Evolutionary conservation across 306 rosid genomes (phyloP).

Genomic region (Malus domestica): DNA sequence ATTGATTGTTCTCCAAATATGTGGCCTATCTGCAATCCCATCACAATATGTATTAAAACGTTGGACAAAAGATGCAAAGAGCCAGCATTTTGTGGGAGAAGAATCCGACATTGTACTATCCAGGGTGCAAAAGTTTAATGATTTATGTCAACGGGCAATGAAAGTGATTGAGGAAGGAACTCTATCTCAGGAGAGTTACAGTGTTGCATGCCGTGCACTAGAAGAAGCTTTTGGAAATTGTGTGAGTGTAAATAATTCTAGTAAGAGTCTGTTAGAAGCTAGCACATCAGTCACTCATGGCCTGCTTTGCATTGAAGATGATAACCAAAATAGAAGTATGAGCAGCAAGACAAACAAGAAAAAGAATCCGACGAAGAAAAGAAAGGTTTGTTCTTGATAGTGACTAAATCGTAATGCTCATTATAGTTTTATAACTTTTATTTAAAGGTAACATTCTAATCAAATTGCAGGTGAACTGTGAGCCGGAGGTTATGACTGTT

Average conservation of each 20-base stretch:
- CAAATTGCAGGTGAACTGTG: conserved; percentile 60
- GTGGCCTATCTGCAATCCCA: conserved; percentile 72
- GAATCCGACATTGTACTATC: conserved; percentile 50
- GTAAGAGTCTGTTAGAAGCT: conserved; percentile 60
- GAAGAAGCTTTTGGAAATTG: conserved; percentile 68
- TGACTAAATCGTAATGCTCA: neutral
- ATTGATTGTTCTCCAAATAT: conserved; percentile 83
- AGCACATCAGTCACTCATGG: conserved; percentile 69
- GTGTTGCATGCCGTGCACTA: conserved; percentile 62
- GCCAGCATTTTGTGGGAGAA: conserved; percentile 50
- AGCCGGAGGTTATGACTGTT: conserved; percentile 65
- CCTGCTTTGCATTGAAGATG: conserved; percentile 64
- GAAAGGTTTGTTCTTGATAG: conserved; percentile 56
- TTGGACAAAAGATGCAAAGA: conserved; percentile 88
- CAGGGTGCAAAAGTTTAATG: conserved; percentile 74
- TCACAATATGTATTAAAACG: conserved; percentile 75
- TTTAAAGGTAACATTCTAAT: conserved; percentile 19
- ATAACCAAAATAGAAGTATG: conserved; percentile 65
- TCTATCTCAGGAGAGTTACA: conserved; percentile 77
- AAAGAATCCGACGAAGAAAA: conserved; percentile 83
- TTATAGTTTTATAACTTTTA: neutral
- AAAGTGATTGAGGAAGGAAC: conserved; percentile 84
- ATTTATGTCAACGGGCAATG: conserved; percentile 67
- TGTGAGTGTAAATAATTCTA: conserved; percentile 49
- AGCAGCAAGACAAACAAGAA: conserved; percentile 74